Conservation (phyloP, 2,329 filamentous ascomycete species). For the Talaromyces albobiverticillius region DNA sequence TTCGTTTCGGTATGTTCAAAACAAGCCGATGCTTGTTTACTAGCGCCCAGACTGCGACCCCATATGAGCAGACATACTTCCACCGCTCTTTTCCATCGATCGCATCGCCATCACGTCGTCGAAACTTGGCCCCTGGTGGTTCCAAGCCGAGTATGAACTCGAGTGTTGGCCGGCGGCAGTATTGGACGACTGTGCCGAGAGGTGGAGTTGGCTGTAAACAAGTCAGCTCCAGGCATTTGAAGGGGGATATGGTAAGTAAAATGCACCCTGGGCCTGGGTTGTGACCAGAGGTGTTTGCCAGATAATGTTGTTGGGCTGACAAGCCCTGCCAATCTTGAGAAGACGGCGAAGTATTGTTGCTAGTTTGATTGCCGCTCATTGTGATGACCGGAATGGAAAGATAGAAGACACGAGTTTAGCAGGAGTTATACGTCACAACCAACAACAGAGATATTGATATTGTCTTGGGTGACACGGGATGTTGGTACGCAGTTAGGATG, state of each 20-base stretch:
- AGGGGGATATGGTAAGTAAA: neutral
- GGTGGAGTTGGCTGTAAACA: neutral
- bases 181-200: neutral
- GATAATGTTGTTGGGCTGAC: neutral
- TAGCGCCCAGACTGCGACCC: neutral
- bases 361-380: neutral
- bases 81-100: neutral
- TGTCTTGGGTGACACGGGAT: neutral
- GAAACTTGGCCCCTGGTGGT: neutral
- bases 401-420: neutral
- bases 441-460: neutral
- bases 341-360: neutral
- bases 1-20: neutral
- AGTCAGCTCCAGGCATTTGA: neutral
- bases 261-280: neutral
- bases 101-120: neutral
- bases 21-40: neutral
- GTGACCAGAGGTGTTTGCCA: neutral
- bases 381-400: too few species aligned
- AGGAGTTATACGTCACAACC: neutral
- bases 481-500: neutral
- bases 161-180: neutral
- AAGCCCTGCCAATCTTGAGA: neutral
- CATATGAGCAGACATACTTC: neutral
- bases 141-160: neutral